Percentiles rank a stretch among this genome's conserved stretches.
Conservation (phyloP, 139 green algal genomes). For the Zygnema circumcarinatum region DNA sequence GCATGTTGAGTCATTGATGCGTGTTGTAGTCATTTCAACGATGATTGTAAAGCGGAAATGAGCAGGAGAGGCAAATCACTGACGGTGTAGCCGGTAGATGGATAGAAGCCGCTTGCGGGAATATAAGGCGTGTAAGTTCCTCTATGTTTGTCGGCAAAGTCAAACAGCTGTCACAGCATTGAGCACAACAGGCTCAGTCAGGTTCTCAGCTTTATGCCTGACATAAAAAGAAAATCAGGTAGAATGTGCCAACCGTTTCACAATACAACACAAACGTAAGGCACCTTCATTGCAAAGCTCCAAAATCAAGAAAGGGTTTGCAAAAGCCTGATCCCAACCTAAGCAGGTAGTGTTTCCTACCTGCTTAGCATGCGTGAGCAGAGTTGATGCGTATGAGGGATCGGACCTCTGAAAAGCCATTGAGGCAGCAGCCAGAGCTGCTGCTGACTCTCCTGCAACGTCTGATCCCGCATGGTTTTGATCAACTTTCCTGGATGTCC, state of each 20-base stretch:
- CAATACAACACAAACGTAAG: too few species aligned
- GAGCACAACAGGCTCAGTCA: too few species aligned
- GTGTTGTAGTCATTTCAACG: too few species aligned
- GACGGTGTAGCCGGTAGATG: constrained; percentile 23
- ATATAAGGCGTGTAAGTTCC: constrained; percentile 23
- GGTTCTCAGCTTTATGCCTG: too few species aligned
- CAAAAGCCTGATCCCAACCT: too few species aligned
- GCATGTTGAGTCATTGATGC: too few species aligned
- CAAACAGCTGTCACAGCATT: constrained; percentile 57
- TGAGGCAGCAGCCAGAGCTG: constrained; percentile 42
- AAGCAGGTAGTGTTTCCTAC: too few species aligned
- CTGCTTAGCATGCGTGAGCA: constrained; percentile 45
- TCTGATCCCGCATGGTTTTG: constrained; percentile 24
- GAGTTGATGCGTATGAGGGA: constrained; percentile 9
- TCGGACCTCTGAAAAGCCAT: constrained; percentile 42
- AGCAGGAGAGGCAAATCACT: not conserved
- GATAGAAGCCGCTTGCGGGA: not conserved
- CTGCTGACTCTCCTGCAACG: constrained; percentile 40
- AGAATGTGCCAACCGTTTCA: too few species aligned
- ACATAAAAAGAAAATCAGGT: too few species aligned
- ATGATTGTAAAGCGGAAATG: too few species aligned
- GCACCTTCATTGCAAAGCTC: too few species aligned
- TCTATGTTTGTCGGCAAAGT: constrained; percentile 46
- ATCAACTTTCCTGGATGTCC: constrained; percentile 28
- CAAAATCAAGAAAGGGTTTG: too few species aligned